Conservation (phyloP, 371 early-diverging fungal genomes). For the Mortierella sp. region DNA sequence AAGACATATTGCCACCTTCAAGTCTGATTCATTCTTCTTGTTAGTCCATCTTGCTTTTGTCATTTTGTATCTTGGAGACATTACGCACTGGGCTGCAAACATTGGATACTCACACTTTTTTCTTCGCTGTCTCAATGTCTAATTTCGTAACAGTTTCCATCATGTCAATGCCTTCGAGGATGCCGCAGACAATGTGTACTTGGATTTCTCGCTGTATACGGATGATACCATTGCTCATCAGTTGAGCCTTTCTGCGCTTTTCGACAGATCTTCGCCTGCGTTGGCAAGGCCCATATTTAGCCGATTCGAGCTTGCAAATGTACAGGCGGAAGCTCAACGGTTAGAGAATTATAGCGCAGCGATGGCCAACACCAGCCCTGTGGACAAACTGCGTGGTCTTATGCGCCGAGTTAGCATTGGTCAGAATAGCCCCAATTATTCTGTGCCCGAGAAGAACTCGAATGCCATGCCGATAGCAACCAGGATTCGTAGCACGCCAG, state of each 20-base stretch:
- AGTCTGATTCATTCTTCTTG: conserved; percentile 69
- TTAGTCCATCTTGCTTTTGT: conserved; percentile 24
- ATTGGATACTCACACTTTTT: background rate
- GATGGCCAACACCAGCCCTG: conserved; percentile 28
- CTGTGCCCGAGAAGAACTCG: conserved; percentile 47
- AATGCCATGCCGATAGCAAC: conserved; percentile 27
- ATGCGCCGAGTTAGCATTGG: conserved; percentile 46
- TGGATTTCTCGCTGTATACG: conserved; percentile 75
- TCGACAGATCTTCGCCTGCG: conserved; percentile 57
- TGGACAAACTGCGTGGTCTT: conserved; percentile 39
- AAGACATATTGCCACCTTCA: conserved; percentile 74
- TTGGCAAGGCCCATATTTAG: conserved; percentile 67
- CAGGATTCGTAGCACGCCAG: conserved; percentile 37
- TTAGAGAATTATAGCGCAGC: conserved; percentile 54
- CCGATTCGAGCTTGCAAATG: conserved; percentile 66
- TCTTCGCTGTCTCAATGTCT: conserved; percentile 21
- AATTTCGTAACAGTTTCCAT: no score
- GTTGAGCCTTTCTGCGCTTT: conserved; percentile 65
- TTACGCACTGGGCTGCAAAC: background rate
- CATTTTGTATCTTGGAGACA: background rate
- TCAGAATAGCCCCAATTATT: conserved; percentile 15
- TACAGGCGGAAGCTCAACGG: conserved; percentile 63
- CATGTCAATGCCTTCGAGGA: conserved; percentile 84
- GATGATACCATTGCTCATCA: conserved; percentile 72
- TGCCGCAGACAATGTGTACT: conserved; percentile 64